A percentile compares a stretch with the other conserved stretches of the same genome.
Evolutionary conservation across 257 asterid genomes (phyloP).

Genomic region (Przewalskia tangutica): DNA sequence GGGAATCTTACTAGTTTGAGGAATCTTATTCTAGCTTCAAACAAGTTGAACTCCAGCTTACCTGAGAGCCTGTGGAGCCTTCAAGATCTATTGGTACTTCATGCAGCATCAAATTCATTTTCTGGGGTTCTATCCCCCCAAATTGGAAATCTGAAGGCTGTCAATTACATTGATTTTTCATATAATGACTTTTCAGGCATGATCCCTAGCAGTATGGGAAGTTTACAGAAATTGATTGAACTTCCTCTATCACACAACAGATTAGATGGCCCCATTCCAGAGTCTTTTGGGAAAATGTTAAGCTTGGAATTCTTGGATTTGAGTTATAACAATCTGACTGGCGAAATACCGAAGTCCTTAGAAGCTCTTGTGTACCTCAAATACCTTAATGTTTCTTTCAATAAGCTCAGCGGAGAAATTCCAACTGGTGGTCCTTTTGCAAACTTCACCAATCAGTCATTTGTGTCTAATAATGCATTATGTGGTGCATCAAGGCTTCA

Average conservation of each 20-base stretch:
- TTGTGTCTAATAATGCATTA: constrained; percentile 8
- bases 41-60: constrained; percentile 11
- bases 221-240: background rate
- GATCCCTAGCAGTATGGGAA: constrained; percentile 11
- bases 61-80: constrained; percentile 15
- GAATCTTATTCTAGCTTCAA: background rate
- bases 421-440: constrained; percentile 12
- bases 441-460: constrained; percentile 11
- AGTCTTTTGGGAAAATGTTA: background rate
- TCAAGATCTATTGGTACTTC: background rate
- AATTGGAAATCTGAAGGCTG: constrained; percentile 10
- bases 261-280: constrained; percentile 17
- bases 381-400: constrained; percentile 9
- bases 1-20: constrained; percentile 8
- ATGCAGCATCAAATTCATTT: constrained; percentile 14
- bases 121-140: constrained; percentile 8
- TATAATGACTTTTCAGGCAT: constrained; percentile 8
- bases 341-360: constrained; percentile 14
- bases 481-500: constrained; percentile 4
- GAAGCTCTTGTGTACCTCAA: background rate
- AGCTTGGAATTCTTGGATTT: constrained; percentile 6
- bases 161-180: background rate
- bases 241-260: constrained; percentile 11
- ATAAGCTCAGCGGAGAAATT: constrained; percentile 14
- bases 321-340: constrained; percentile 9